Conservation (phyloP, 495 filamentous ascomycete species). For the Neurospora africana region DNA sequence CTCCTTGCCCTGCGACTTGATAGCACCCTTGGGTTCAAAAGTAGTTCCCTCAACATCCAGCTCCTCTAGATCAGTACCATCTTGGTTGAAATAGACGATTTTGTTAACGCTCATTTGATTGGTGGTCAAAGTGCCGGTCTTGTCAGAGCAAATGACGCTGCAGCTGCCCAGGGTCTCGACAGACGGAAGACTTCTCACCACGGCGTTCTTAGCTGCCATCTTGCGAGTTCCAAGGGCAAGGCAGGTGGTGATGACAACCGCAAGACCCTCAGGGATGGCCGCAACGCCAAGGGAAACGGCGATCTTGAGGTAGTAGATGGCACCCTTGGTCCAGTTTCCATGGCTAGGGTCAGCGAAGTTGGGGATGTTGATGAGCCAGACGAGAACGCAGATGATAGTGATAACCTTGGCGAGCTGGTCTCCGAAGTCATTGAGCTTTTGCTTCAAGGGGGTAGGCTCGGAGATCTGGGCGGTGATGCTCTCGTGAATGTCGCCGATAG, state of each 20-base stretch:
- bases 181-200: constrained; percentile 89
- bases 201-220: constrained; percentile 97
- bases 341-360: constrained; percentile 93
- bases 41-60: constrained; percentile 89
- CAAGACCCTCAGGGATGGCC: constrained; percentile 93
- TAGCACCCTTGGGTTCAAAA: constrained; percentile 72
- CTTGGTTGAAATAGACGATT: constrained; percentile 67
- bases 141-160: constrained; percentile 99
- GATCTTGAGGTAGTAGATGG: constrained; percentile 99
- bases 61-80: constrained; percentile 70
- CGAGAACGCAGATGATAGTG: constrained; percentile 86
- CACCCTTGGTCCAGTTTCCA: constrained; percentile 92
- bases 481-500: constrained; percentile 97
- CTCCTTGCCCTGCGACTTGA: constrained; percentile 55
- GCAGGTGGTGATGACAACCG: constrained; percentile 96
- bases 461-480: constrained; percentile 98
- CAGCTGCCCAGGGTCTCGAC: constrained; percentile 98
- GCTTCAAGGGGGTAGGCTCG: constrained; percentile 91
- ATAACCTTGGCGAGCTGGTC: constrained; percentile 97
- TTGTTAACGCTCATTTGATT: constrained; percentile 99
- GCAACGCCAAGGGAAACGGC: constrained; percentile 97
- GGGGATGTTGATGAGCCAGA: constrained; percentile 97
- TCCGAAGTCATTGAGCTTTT: constrained; percentile 98
- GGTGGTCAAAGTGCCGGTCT: constrained; percentile 96
- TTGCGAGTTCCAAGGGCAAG: constrained; percentile 89